Evolutionary conservation across 2,329 filamentous ascomycete species (phyloP).

Genomic region (Diaporthe amygdali): DNA sequence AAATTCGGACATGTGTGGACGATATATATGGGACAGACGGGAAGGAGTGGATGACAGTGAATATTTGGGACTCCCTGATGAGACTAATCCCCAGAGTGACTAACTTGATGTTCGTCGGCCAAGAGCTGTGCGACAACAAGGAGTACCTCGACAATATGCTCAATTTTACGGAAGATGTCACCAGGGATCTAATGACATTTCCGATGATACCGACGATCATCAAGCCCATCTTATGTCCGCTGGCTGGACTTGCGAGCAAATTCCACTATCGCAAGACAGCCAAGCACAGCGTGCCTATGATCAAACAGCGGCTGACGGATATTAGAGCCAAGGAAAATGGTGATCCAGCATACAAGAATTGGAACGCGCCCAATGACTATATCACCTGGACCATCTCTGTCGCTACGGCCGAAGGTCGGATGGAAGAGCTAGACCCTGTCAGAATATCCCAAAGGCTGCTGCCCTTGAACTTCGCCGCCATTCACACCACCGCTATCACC

Average conservation of each 20-base stretch:
- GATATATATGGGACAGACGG: slow-evolving; percentile 38
- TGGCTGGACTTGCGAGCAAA: slow-evolving; percentile 51
- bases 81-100: slow-evolving; percentile 48
- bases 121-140: slow-evolving; percentile 44
- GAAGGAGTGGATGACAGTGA: slow-evolving; percentile 43
- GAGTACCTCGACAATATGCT: slow-evolving; percentile 52
- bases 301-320: slow-evolving; percentile 52
- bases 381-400: slow-evolving; percentile 62
- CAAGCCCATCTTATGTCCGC: slow-evolving; percentile 53
- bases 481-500: slow-evolving; percentile 62
- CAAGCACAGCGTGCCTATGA: slow-evolving; percentile 49
- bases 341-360: slow-evolving; percentile 46
- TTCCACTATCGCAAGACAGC: slow-evolving; percentile 51
- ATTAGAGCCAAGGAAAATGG: slow-evolving; percentile 46
- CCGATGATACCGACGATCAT: slow-evolving; percentile 51
- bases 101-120: slow-evolving; percentile 48
- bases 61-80: slow-evolving; percentile 51
- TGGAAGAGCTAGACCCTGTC: slow-evolving; percentile 49
- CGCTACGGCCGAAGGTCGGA: slow-evolving; percentile 49
- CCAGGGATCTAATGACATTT: slow-evolving; percentile 51
- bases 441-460: slow-evolving; percentile 57
- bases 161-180: slow-evolving; percentile 54
- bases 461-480: slow-evolving; percentile 62
- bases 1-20: slow-evolving; percentile 43
- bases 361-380: slow-evolving; percentile 58